A percentile compares a stretch with the other conserved stretches of the same genome.
Conservation (phyloP, 495 filamentous ascomycete species). For the Staphylotrichum tortipilum region DNA sequence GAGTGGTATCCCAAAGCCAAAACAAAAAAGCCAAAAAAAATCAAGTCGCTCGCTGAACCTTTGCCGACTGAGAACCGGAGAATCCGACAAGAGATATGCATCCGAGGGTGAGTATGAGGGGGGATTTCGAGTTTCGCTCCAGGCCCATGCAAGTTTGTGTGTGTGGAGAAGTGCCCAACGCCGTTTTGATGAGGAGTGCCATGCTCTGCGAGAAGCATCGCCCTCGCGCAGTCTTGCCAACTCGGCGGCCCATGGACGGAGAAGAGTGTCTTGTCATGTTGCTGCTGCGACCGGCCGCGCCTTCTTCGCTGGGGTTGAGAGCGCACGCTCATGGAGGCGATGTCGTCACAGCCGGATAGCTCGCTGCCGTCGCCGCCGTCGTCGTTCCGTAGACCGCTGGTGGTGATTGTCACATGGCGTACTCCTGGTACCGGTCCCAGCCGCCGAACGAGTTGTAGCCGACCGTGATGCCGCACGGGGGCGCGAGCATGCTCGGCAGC, state of each 20-base stretch:
- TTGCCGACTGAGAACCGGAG: conserved; percentile 16
- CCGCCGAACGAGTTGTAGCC: conserved; percentile 68
- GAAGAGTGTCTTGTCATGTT: no score
- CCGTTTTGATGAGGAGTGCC: conserved; percentile 17
- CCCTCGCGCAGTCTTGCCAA: conserved; percentile 14
- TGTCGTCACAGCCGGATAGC: conserved; percentile 34
- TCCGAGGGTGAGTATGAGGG: conserved; percentile 16
- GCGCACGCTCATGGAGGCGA: conserved; percentile 21
- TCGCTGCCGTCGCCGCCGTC: no score
- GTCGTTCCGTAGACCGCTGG: conserved; percentile 28
- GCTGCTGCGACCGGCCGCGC: conserved; percentile 3
- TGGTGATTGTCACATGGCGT: conserved; percentile 56
- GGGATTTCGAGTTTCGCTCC: conserved; percentile 31
- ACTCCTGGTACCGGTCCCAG: conserved; percentile 65
- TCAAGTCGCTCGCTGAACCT: conserved; percentile 31
- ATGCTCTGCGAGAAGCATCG: conserved; percentile 3
- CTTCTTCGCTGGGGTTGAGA: no score
- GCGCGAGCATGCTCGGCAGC: conserved; percentile 80
- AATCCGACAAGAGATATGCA: conserved; percentile 17
- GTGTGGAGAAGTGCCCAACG: conserved; percentile 31
- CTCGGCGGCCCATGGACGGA: background rate
- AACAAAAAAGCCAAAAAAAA: conserved; percentile 16
- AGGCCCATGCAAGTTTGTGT: conserved; percentile 31
- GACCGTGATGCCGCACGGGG: conserved; percentile 69
- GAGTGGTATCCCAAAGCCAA: conserved; percentile 28